phyloP scores from a whole-genome alignment of 225 moss, liverwort and hornwort genomes.

The Marchantia polymorpha region DNA sequence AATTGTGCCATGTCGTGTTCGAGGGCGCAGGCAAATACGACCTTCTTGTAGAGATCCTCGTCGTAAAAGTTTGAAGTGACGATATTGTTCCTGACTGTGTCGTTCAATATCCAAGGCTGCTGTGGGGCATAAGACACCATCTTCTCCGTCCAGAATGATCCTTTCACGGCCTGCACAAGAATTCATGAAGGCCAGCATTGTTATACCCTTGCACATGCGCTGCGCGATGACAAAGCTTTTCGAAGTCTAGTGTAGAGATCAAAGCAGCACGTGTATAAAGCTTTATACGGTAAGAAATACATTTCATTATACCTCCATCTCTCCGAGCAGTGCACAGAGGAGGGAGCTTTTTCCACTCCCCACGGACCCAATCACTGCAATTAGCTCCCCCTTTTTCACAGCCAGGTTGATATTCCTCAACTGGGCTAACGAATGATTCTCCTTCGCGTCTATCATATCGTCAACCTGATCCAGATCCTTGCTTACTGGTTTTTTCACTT shows the following conservation, averaged over 20 bases:
- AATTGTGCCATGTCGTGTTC: slow-evolving; percentile 72
- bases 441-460: slow-evolving; percentile 1
- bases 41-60: slow-evolving; percentile 61
- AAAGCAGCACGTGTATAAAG: background rate
- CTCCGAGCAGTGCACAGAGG: slow-evolving; percentile 73
- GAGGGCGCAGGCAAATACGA: slow-evolving; percentile 69
- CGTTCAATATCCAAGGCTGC: slow-evolving; percentile 92
- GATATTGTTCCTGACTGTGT: slow-evolving; percentile 64
- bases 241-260: slow-evolving; percentile 8
- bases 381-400: slow-evolving; percentile 57
- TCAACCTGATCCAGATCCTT: slow-evolving; percentile 10
- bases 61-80: slow-evolving; percentile 56
- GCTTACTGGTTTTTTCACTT: background rate
- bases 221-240: no score
- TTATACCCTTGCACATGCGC: background rate
- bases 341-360: slow-evolving; percentile 92
- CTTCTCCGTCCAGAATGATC: slow-evolving; percentile 47
- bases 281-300: background rate
- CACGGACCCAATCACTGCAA: slow-evolving; percentile 80
- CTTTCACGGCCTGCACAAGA: slow-evolving; percentile 36
- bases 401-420: slow-evolving; percentile 55
- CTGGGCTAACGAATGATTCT: background rate
- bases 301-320: slow-evolving; percentile 59
- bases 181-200: slow-evolving; percentile 19
- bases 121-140: slow-evolving; percentile 77